Base-by-base conservation (phyloP, 805 yeast species). In the Kuraishia capsulata region DNA sequence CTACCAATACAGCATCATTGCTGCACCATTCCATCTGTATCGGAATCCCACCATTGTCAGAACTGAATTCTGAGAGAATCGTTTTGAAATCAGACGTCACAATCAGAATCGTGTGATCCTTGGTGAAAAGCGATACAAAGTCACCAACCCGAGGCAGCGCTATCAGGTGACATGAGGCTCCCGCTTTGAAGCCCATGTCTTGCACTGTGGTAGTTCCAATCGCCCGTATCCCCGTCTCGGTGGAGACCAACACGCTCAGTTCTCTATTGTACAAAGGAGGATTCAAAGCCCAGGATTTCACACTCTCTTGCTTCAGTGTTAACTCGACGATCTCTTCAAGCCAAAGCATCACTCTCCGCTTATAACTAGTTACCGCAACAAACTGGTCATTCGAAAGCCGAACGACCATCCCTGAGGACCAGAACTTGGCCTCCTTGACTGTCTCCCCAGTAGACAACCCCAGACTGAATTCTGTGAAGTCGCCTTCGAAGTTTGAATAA, bases 11-110 rank as follows among this genome's bases (percentile, higher is more conserved):
- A 0, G 92, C 86, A 57, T 87, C 95, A 46, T 80, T 76, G 0
- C 90, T 86, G 53, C 96, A 81, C 97, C 97, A 92, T 41, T 67
- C 69, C 16, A 84, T 59, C 42, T 70, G 68, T 31, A 50, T 55
- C 0, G 81, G 78, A 0, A 48, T 42, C 4, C 57, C 39, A 20
- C 56, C 19, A 40, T 50, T 49, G 18, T 50, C 53, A 2, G 73
- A 61, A 6, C 67, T 53, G 48, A 65, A 71, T 35, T 65, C 71
- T 32, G 69, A 56, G 13, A 74, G 57, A 4, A 63, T 58, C 23
- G 61, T 61, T 40, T 64, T 58, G 40, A 76, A 71, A 39, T 63
- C 68, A 31, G 61, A 56, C 38, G 77, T 69, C 19, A 69, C 54
- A 5, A 84, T 77, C 39, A 65, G 70, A 0, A 82, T 55, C 16